Base-by-base conservation (phyloP, 352 stramenopile species). In the Globisporangium lucens region DNA sequence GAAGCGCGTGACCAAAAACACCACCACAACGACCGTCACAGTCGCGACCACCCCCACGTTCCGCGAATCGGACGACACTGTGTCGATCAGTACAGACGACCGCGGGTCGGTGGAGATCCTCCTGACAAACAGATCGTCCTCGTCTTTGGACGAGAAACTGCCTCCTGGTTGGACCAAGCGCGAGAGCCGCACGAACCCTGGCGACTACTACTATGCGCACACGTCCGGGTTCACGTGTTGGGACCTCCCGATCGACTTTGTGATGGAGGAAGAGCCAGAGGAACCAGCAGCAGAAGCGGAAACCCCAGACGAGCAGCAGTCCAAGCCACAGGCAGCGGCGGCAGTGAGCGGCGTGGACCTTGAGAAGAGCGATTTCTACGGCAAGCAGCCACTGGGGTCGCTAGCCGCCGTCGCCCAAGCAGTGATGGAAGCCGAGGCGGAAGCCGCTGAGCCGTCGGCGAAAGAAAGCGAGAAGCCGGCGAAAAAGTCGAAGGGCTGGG, bases 141-240 rank as follows among this genome's bases (percentile, higher is more conserved):
- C 27, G 27, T 58, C 75, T 22, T 8, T 49, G 2, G 65, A 68
- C 33, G 62, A 78, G 13, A 59, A 63, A 24, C 62, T 84, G 24
- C 79, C 71, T 49, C 74, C 61, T 3, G 82, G 82, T 17, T 95
- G 87, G 87, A 83, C 70, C 5, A 82, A 82, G 58, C 75, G 87
- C 49, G 78, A 91, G 62, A 95, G 87, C 66, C 83, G 83, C 29
- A 76, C 74, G 22, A 79, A 86, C 53, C 77, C 78, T 17, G 82
- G 83, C 3, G 80, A 83, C 6, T 89, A 80, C 60, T 94, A 90
- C 66, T 89, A 87, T 52, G 87, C 82, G 55, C 75, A 91, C 47
- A 65, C 78, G 38, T 82, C 84, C 9, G 79, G 83, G 15, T 76
- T 81, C 49, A 89, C 85, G 13, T 86, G 77, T 58, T 93, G 85